Evolutionary conservation across 129 eudicot species (phyloP), one percentile per base, ranked within the genome.

Genomic region (Flaveria bidentis): DNA sequence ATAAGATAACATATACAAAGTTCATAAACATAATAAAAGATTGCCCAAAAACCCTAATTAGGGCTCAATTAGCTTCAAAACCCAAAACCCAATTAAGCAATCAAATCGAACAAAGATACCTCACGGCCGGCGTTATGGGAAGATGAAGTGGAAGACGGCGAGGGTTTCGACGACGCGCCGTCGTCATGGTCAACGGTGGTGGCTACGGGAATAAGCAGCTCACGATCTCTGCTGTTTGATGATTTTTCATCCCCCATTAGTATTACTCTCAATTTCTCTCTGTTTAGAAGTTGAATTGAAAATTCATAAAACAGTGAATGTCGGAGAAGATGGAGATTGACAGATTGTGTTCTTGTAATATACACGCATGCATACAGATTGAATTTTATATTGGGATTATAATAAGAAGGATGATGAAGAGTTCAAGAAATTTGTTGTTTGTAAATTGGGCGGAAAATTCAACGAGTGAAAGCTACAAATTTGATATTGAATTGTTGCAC

Each of bases 61-160:
- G 62, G 25, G 30, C 50, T 47, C 77, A 78, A n/a, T 30, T 25
- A 64, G 55, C 55, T 70, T 78, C 56, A 30, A 18, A 12, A 78
- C 33, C 63, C 56, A 56, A 69, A 77, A 26, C 41, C 49, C 33
- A 63, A 64, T 60, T 30, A 47, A 66, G 2, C 17, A 9, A 39
- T 20, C 33, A 73, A 26, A n/a, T 20, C 47, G 0, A 53, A 66
- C 8, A 64, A 9, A 73, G 44, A 33, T 58, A 89, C 97, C 93
- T 91, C 97, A 51, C 93, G 91, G 78, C 96, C 96, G 78, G 98
- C 78, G 79, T 85, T 89, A 77, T 84, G 93, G 66, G 87, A 86
- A 4, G 97, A 83, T 33, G 97, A 83, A 13, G 23, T 52, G 22
- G 87, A 80, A 3, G 97, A 76, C 12, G 97, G 85, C 42, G 88